These are phyloP conservation scores for Eucalyptus virginea DNA, from an alignment of 345 rosid species.

Conservation along the genomic window DNA sequence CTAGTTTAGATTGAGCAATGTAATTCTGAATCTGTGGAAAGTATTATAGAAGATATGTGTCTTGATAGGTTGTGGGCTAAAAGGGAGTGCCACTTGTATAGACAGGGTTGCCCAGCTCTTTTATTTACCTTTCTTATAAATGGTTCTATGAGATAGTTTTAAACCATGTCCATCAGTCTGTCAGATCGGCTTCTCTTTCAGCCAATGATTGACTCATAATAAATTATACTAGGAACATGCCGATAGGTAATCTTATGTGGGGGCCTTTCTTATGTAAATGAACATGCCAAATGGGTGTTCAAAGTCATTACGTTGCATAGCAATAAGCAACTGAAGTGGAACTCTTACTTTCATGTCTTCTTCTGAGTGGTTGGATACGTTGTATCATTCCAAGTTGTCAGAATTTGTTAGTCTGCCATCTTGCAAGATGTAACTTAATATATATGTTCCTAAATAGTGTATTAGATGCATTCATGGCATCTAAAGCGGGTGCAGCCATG, in stretches of 20 bases:
- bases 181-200: background rate
- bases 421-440: background rate
- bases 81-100: background rate
- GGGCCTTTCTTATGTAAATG: background rate
- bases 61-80: background rate
- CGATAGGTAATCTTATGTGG: background rate
- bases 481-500: background rate
- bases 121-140: background rate
- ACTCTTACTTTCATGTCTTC: background rate
- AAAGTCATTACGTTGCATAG: background rate
- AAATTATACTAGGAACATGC: background rate
- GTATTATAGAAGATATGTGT: background rate
- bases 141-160: background rate
- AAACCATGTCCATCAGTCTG: background rate
- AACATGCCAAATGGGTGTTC: background rate
- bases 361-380: background rate
- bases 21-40: background rate
- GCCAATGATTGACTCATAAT: background rate
- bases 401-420: background rate
- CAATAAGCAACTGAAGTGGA: background rate
- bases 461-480: background rate
- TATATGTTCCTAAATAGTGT: background rate
- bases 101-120: background rate
- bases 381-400: background rate
- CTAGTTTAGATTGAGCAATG: background rate